A percentile compares a stretch with the other conserved stretches of the same genome.
phyloP scores from a whole-genome alignment of 2,329 filamentous ascomycete species.

The Apiospora sp. region DNA sequence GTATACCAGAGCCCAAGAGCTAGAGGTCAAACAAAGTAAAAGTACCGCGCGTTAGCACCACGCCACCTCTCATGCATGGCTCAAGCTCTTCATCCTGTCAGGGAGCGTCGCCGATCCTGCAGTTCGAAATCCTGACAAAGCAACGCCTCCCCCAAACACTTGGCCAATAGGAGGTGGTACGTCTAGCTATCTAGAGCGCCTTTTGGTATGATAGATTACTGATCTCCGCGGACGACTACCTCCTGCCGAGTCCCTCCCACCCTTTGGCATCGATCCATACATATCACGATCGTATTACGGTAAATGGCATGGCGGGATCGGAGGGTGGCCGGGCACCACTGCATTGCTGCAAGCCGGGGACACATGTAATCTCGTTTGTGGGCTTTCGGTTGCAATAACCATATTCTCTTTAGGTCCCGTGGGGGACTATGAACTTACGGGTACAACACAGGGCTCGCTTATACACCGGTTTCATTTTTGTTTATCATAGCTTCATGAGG shows the following conservation, averaged over 20 bases:
- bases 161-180: background rate
- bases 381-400: constrained; percentile 5
- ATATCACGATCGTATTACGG: background rate
- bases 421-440: background rate
- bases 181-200: background rate
- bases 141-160: background rate
- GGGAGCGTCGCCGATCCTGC: constrained; percentile 9
- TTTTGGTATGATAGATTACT: background rate
- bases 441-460: background rate
- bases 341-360: background rate
- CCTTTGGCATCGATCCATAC: background rate
- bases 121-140: constrained; percentile 5
- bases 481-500: constrained; percentile 2
- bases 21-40: background rate
- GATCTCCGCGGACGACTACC: background rate
- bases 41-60: constrained; percentile 3
- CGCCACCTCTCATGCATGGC: background rate
- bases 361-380: background rate
- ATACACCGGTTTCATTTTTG: constrained; percentile 15
- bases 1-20: background rate
- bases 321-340: background rate
- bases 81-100: constrained; percentile 3
- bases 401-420: background rate
- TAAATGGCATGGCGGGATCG: background rate
- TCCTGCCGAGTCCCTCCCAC: too few species aligned